phyloP scores from a whole-genome alignment of 345 rosid genomes.

The Rhodamnia rubescens region DNA sequence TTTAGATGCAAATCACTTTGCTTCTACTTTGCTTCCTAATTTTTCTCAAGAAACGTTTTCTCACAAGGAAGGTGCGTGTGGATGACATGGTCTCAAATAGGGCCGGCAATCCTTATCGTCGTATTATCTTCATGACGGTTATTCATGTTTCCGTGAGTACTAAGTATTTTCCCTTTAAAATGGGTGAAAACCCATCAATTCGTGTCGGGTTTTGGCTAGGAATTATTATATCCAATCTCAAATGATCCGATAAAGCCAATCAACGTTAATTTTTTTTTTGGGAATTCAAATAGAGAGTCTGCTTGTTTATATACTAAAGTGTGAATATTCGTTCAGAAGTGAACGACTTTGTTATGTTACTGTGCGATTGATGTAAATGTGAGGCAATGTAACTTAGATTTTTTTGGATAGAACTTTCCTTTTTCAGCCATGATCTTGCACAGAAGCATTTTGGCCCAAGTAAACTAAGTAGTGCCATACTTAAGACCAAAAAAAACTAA shows the following conservation, averaged over 20 bases:
- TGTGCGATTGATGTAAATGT: background rate
- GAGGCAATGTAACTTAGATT: background rate
- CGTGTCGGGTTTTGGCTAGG: rapidly evolving
- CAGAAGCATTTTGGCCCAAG: background rate
- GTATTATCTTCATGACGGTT: background rate
- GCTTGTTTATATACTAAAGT: background rate
- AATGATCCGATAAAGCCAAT: background rate
- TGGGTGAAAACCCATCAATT: background rate
- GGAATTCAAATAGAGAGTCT: rapidly evolving
- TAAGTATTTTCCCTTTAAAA: background rate
- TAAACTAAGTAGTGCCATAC: background rate
- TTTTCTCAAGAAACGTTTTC: background rate
- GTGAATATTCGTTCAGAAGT: background rate
- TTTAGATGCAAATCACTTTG: background rate
- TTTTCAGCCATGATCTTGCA: background rate
- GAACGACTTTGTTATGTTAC: background rate
- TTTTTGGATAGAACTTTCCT: background rate
- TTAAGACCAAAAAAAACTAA: too few relatives aligned
- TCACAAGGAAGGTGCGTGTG: background rate
- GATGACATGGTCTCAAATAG: background rate
- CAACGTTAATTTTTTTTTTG: background rate
- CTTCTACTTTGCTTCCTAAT: background rate
- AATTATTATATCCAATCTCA: background rate
- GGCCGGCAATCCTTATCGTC: background rate
- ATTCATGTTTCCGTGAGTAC: background rate